Percentiles rank a stretch among this genome's conserved stretches.
These are phyloP conservation scores for Nitzschia sp. DNA, from an alignment of 108 stramenopile genomes.

Conservation along the genomic window DNA sequence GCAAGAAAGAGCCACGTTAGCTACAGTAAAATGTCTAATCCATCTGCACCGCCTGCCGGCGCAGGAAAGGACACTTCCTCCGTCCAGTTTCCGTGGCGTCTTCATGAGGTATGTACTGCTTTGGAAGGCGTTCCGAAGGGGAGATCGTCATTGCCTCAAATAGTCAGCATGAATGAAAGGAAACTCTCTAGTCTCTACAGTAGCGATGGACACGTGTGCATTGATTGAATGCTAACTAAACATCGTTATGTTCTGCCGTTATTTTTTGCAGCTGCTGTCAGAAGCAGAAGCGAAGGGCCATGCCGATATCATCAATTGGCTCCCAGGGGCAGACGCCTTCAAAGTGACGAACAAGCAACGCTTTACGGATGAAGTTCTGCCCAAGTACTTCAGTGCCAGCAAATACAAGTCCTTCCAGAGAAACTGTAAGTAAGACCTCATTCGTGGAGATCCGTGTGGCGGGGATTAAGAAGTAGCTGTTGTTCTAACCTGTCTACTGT, in stretches of 20 bases:
- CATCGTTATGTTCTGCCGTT: not conserved
- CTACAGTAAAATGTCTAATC: too few species aligned
- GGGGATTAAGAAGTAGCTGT: too few species aligned
- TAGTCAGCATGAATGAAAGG: too few species aligned
- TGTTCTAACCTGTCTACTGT: too few species aligned
- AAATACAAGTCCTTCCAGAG: conserved; percentile 66
- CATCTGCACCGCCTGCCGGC: too few species aligned
- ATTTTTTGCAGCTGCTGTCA: not conserved
- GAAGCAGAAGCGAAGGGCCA: conserved; percentile 23
- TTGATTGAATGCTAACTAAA: not conserved
- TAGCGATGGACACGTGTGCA: not conserved
- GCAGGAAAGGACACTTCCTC: not conserved
- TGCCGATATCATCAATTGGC: conserved; percentile 31
- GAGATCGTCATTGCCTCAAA: too few species aligned
- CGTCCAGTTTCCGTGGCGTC: conserved; percentile 25
- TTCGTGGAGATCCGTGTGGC: too few species aligned
- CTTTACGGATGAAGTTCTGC: conserved; percentile 30
- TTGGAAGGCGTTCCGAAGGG: too few species aligned
- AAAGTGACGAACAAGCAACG: conserved; percentile 33
- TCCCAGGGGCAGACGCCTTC: conserved; percentile 28
- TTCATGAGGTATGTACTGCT: conserved; percentile 22
- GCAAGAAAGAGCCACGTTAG: too few species aligned
- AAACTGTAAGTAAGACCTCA: conserved; percentile 37
- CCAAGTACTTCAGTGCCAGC: conserved; percentile 32
- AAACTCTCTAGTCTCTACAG: too few species aligned